Base-by-base conservation (phyloP, 2,329 filamentous ascomycete genomes). In the Cytospora leucostoma region DNA sequence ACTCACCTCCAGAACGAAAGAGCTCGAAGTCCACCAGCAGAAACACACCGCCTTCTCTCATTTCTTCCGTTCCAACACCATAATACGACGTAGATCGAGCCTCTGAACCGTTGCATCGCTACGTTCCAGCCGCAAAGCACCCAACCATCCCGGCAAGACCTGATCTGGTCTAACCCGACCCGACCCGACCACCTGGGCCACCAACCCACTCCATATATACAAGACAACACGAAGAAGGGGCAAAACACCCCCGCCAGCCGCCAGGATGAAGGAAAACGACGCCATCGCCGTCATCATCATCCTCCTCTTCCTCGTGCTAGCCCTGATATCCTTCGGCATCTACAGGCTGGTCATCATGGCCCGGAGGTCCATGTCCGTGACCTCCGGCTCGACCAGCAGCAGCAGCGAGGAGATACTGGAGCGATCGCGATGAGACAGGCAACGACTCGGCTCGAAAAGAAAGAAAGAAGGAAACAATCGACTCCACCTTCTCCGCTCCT, bases 271-370 rank as follows among this genome's bases (percentile, higher is more conserved):
- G 74, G 77, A 82, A 77, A 89, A 89, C 82, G 82, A 88, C 75
- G 83, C 84, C 71, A 88, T 89, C 74, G 86, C 86, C 69, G 80
- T 89, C 74, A 88, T 89, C 72, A 83, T 89, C 75, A 88, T 89
- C 74, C 74, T 89, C 62, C 81, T 89, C 69, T 88, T 89, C 77
- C 73, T 86, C 71, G 76, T 88, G 56, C 81, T 89, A 55, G 84
- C 84, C 60, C 76, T 78, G 64, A 84, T 88, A 61, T 81, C 83
- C 8, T 88, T 88, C 69, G 86, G 84, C 66, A 88, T 88, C 74
- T 88, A 85, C 76, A 79, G 81, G 64, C 76, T 88, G 10, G 85
- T 88, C 56, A 79, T 80, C 68, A 74, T 80, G 34, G 84, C 81
- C 21, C 76, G 83, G 49, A 69, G 69, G 56, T 75, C 76, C 62